A percentile compares a stretch with the other conserved stretches of the same genome.
Evolutionary conservation across 768 basidiomycete genomes (phyloP).

Genomic region (Boletellus ananiceps): DNA sequence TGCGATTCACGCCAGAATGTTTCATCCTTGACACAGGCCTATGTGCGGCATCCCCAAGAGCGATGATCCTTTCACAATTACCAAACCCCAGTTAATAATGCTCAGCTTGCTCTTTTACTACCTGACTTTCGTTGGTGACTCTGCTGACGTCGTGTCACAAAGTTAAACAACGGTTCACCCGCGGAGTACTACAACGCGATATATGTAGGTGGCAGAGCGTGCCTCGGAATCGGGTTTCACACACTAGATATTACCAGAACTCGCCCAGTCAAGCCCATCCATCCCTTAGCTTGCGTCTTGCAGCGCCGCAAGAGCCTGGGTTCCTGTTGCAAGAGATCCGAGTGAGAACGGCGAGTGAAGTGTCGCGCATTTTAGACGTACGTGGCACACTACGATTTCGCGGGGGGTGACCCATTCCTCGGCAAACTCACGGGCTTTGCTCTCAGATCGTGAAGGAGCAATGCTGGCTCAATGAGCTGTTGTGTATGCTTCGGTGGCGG

Average conservation of each 20-base stretch:
- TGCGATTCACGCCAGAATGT: background rate
- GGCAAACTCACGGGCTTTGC: background rate
- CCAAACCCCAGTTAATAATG: background rate
- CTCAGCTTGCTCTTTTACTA: background rate
- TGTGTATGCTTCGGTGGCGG: constrained; percentile 57
- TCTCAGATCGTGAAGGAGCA: constrained; percentile 62
- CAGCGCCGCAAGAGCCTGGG: constrained; percentile 70
- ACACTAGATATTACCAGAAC: constrained; percentile 36
- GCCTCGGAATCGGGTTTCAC: background rate
- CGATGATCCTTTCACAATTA: too few relatives aligned
- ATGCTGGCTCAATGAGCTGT: constrained; percentile 77
- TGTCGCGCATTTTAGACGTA: constrained; percentile 75
- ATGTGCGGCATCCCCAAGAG: background rate
- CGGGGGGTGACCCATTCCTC: background rate
- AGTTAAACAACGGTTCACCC: constrained; percentile 54
- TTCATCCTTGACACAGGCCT: background rate
- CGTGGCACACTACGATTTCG: constrained; percentile 1
- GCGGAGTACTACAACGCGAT: constrained; percentile 63
- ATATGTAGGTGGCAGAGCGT: constrained; percentile 47
- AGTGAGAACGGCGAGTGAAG: constrained; percentile 66
- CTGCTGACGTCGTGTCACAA: constrained; percentile 12
- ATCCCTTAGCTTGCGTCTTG: constrained; percentile 61
- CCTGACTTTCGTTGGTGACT: background rate
- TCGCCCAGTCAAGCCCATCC: constrained; percentile 68
- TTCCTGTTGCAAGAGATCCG: constrained; percentile 68